Conservation (phyloP, 495 filamentous ascomycete genomes). For the Xylaria sp. region DNA sequence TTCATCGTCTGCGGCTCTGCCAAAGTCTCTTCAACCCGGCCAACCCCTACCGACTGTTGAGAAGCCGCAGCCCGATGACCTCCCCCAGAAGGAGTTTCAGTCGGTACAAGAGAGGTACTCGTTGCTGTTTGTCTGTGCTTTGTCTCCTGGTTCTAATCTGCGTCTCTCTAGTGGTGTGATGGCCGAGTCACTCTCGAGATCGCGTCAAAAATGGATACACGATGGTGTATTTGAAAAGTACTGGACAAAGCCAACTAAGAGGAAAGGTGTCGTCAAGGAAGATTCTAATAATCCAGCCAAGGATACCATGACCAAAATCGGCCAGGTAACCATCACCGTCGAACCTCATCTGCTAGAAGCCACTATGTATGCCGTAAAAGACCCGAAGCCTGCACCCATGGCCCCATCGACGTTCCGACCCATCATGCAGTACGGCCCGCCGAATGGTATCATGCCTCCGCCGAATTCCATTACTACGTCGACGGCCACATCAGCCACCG, state of each 20-base stretch:
- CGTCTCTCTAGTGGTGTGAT: slow-evolving; percentile 73
- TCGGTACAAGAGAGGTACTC: slow-evolving; percentile 81
- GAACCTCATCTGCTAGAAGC: slow-evolving; percentile 93
- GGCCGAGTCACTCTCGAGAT: slow-evolving; percentile 79
- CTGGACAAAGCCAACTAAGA: slow-evolving; percentile 89
- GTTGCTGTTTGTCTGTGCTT: background rate
- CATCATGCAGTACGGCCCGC: slow-evolving; percentile 74
- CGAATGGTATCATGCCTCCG: slow-evolving; percentile 63
- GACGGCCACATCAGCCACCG: slow-evolving; percentile 29
- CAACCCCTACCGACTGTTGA: slow-evolving; percentile 78
- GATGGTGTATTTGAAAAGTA: slow-evolving; percentile 92
- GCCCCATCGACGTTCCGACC: slow-evolving; percentile 57
- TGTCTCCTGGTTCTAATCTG: slow-evolving; percentile 12
- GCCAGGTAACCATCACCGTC: slow-evolving; percentile 79
- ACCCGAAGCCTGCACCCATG: slow-evolving; percentile 57
- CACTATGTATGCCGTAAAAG: slow-evolving; percentile 85
- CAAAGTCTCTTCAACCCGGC: slow-evolving; percentile 59
- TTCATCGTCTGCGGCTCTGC: slow-evolving; percentile 46
- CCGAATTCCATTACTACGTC: slow-evolving; percentile 51
- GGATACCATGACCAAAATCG: slow-evolving; percentile 85
- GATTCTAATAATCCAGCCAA: slow-evolving; percentile 80
- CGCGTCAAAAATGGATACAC: slow-evolving; percentile 85
- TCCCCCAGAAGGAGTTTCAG: slow-evolving; percentile 77
- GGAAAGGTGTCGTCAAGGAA: slow-evolving; percentile 72
- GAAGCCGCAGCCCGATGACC: slow-evolving; percentile 67